Conservation (phyloP, 2,329 filamentous ascomycete species). For the Alternaria dauci region DNA sequence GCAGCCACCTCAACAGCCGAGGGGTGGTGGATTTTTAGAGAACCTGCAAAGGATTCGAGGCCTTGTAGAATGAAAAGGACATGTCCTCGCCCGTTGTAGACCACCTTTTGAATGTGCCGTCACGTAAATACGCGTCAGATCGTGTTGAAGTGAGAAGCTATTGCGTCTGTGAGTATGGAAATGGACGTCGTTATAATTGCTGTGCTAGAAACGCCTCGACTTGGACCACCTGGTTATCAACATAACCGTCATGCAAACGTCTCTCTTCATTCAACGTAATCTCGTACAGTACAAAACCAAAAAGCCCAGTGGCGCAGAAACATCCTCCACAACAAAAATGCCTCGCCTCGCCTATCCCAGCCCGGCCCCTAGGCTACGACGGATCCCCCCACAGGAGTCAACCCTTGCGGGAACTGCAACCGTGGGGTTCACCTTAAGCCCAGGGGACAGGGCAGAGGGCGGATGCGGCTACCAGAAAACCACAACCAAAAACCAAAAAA, state of each 20-base stretch:
- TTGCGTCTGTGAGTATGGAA: neutral
- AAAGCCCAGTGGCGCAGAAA: neutral
- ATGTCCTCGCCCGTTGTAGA: neutral
- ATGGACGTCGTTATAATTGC: neutral
- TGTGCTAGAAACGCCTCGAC: neutral
- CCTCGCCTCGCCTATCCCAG: slow-evolving; percentile 13
- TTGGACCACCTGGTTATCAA: neutral
- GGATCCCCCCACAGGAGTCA: slow-evolving; percentile 26
- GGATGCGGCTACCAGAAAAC: slow-evolving; percentile 9
- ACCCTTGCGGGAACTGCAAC: slow-evolving; percentile 33
- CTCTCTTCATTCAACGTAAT: slow-evolving; percentile 6
- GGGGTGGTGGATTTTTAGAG: slow-evolving; percentile 49
- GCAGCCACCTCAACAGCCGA: slow-evolving; percentile 30
- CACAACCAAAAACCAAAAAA: neutral
- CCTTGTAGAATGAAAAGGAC: slow-evolving; percentile 35
- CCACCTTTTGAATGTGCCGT: neutral
- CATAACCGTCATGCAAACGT: neutral
- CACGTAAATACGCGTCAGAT: slow-evolving; percentile 23
- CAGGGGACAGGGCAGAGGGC: slow-evolving; percentile 10
- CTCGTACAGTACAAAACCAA: slow-evolving; percentile 9
- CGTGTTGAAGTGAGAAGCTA: neutral
- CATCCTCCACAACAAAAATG: slow-evolving; percentile 1
- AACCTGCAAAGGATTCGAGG: slow-evolving; percentile 50
- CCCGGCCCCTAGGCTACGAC: slow-evolving; percentile 29
- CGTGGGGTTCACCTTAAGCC: slow-evolving; percentile 29